Evolutionary conservation across 2,329 filamentous ascomycete genomes (phyloP), one percentile per base, ranked within the genome.

Genomic region (Colletotrichum ledebouriae): DNA sequence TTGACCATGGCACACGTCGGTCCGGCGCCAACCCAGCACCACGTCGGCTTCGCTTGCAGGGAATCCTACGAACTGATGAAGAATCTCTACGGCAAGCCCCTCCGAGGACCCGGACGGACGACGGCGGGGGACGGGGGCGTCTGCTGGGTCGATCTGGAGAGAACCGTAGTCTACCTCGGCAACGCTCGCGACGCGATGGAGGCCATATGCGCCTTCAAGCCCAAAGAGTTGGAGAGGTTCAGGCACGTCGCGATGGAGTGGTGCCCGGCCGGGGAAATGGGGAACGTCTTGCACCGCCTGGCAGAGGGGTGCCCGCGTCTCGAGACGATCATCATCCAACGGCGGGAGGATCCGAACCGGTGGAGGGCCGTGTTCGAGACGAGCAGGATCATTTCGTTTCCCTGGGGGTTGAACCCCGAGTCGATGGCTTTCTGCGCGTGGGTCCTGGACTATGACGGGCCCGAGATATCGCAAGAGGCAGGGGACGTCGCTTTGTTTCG

Each of bases 21-120:
- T 33, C 25, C 49, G 22, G 33, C 17, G 42, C 42, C 37, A 9
- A 39, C 15, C 22, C 20, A 9, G 5, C 17, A 49, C 17, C 46
- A 20, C 46, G 17, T 20, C 17, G 17, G 17, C 61, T 34, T 65
- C 60, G 39, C 52, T 25, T 37, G 46, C 46, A 13, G 11, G 3
- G 46, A 49, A 25, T 49, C 46, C 17, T 22, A 20, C 7, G 15
- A 49, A 15, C 6, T 25, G 9, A 22, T 49, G 17, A 25, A 49
- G 11, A 17, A 22, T 1, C 9, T 25, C 10, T 25, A 25, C 46
- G 46, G 46, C 17, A 13, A 22, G 20, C 3, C 46, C 10, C 46
- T 25, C 9, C 46, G 17, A 7, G 46, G 46, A 3, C 46, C 42
- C 1, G 46, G 46, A 10, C 46, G 46, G 15, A 17, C 25, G 25